Percentiles rank a stretch among this genome's conserved stretches.
Evolutionary conservation across 1,139 yeast species (phyloP).

Genomic region (Kodamaea sp.): DNA sequence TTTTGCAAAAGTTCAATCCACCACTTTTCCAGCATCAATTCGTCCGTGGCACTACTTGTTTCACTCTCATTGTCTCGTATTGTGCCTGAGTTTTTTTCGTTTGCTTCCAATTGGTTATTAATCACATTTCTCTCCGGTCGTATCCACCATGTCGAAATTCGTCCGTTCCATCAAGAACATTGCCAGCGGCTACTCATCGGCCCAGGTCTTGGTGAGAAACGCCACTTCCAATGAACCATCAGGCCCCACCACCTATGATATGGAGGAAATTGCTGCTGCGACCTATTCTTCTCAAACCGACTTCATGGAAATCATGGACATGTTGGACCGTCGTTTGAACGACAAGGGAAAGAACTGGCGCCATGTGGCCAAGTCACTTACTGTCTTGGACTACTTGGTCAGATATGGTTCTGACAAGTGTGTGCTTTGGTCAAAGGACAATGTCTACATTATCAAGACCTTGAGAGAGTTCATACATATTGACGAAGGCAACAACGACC

Average conservation of each 20-base stretch:
- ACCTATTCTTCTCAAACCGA: conserved; percentile 75
- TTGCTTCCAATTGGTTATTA: background rate
- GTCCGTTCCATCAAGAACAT: conserved; percentile 90
- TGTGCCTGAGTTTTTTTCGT: no score
- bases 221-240: conserved; percentile 90
- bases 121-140: background rate
- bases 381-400: conserved; percentile 85
- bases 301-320: conserved; percentile 90
- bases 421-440: conserved; percentile 92
- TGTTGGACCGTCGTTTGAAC: conserved; percentile 88
- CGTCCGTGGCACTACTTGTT: no score
- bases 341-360: conserved; percentile 99
- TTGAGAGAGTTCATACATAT: conserved; percentile 85
- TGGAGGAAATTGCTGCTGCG: conserved; percentile 80
- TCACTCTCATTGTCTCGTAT: no score
- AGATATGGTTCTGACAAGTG: conserved; percentile 89
- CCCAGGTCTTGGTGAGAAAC: conserved; percentile 86
- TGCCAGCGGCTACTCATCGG: conserved; percentile 85
- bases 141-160: conserved; percentile 64
- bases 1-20: no score
- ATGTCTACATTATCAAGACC: conserved; percentile 85
- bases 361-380: conserved; percentile 88
- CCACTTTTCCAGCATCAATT: no score
- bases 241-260: conserved; percentile 79
- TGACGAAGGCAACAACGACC: conserved; percentile 81